Conservation (phyloP, 176 grass and related monocot genomes). For the Carex myosuroides region DNA sequence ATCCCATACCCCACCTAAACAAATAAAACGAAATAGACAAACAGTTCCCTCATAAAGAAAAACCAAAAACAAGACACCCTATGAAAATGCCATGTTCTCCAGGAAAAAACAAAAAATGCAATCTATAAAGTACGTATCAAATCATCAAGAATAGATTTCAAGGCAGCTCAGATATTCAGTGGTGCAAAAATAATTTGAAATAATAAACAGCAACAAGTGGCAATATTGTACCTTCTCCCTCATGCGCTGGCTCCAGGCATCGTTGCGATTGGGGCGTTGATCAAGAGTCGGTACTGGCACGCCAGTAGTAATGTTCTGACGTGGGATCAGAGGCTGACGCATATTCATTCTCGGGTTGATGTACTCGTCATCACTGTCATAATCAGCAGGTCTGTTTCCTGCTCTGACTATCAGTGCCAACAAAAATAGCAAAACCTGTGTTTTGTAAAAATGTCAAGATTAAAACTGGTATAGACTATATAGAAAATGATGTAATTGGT, state of each 20-base stretch:
- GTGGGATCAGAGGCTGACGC: slow-evolving; percentile 64
- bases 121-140: not conserved
- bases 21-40: not conserved
- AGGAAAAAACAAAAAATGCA: not conserved
- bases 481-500: not conserved
- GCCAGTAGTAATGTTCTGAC: slow-evolving; percentile 51
- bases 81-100: not conserved
- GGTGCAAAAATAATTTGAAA: not conserved
- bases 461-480: not conserved
- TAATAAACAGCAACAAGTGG: not conserved
- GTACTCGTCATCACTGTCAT: slow-evolving; percentile 89
- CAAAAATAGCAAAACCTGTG: slow-evolving; percentile 67
- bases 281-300: slow-evolving; percentile 74
- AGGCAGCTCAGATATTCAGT: not conserved
- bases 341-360: slow-evolving; percentile 43
- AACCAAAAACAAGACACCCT: not conserved
- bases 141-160: not conserved
- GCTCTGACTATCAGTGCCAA: slow-evolving; percentile 78
- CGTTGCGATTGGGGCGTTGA: slow-evolving; percentile 57
- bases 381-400: slow-evolving; percentile 75
- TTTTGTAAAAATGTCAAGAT: not conserved
- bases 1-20: not conserved
- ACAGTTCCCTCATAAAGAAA: not conserved
- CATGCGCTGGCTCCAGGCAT: slow-evolving; percentile 97
- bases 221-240: slow-evolving; percentile 71